A percentile compares a stretch with the other conserved stretches of the same genome.
Evolutionary conservation across 768 basidiomycete genomes (phyloP).

Genomic region (Hypsizygus marmoreus): DNA sequence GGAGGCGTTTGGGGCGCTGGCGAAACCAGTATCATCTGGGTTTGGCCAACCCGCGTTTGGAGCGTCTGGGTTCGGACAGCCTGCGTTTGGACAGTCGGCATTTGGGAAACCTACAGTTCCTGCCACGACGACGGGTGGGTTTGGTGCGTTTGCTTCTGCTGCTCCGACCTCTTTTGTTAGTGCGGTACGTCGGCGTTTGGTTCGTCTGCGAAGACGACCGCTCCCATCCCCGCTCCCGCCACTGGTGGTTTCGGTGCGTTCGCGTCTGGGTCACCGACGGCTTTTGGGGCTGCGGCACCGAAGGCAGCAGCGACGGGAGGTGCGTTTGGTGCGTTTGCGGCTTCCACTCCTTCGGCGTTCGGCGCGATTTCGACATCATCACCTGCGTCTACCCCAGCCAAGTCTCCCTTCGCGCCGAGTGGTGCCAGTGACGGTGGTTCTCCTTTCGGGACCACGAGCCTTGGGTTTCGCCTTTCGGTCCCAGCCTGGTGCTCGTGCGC

Average conservation of each 20-base stretch:
- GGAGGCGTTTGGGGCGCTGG: slow-evolving; percentile 1
- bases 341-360: slow-evolving; percentile 29
- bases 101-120: slow-evolving; percentile 39
- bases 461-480: slow-evolving; percentile 9
- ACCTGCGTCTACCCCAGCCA: slow-evolving; percentile 2
- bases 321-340: slow-evolving; percentile 25
- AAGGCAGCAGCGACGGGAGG: slow-evolving; percentile 6
- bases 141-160: slow-evolving; percentile 29
- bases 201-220: neutral
- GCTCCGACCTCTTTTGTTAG: slow-evolving; percentile 9
- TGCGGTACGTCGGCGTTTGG: slow-evolving; percentile 3
- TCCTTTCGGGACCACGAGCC: slow-evolving; percentile 11
- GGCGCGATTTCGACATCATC: slow-evolving; percentile 12
- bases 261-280: neutral
- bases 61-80: slow-evolving; percentile 28
- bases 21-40: slow-evolving; percentile 12
- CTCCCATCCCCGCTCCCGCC: neutral
- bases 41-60: slow-evolving; percentile 23
- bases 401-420: slow-evolving; percentile 3
- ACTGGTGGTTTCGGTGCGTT: slow-evolving; percentile 1
- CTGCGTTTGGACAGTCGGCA: slow-evolving; percentile 40
- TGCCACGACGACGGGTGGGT: slow-evolving; percentile 28
- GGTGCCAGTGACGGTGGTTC: slow-evolving; percentile 4
- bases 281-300: neutral
- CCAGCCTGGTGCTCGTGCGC: slow-evolving; percentile 9